Evolutionary conservation across 2,329 filamentous ascomycete species (phyloP).

Genomic region (Endoconidiophora laricicola): DNA sequence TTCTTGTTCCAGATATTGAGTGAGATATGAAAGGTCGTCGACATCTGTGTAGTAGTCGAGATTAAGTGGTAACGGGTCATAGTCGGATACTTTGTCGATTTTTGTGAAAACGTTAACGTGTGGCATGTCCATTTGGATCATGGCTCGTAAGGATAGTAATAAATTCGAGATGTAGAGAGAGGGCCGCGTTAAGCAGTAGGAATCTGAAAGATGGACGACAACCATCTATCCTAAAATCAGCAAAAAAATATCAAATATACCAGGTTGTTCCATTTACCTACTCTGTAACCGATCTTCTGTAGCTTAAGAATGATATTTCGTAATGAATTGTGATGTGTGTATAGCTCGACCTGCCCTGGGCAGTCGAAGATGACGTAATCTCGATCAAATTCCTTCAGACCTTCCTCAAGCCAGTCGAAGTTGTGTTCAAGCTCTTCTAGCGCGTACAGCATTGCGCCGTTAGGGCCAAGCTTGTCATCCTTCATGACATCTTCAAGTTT

Average conservation of each 20-base stretch:
- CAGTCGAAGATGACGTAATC: conserved; percentile 95
- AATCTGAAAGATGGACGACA: conserved; percentile 84
- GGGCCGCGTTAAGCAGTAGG: conserved; percentile 79
- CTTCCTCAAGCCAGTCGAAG: conserved; percentile 76
- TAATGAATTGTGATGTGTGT: conserved; percentile 84
- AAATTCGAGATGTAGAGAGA: conserved; percentile 91
- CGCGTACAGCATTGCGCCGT: conserved; percentile 82
- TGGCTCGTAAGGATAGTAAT: conserved; percentile 79
- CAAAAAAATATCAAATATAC: not conserved
- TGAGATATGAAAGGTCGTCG: conserved; percentile 72
- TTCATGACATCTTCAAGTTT: conserved; percentile 92
- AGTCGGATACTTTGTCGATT: conserved; percentile 81
- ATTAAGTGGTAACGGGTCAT: conserved; percentile 80
- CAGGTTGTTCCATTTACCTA: conserved; percentile 27
- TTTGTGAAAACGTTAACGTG: conserved; percentile 94
- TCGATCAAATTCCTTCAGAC: conserved; percentile 63
- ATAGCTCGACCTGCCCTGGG: conserved; percentile 90
- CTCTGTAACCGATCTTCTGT: conserved; percentile 82
- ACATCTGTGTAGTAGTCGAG: conserved; percentile 96
- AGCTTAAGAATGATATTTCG: conserved; percentile 83
- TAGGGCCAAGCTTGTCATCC: conserved; percentile 76
- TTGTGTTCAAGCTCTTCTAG: conserved; percentile 92
- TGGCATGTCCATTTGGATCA: conserved; percentile 96
- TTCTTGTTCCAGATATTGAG: conserved; percentile 66
- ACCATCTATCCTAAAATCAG: conserved; percentile 50